These are phyloP conservation scores for Pterocarpus macrocarpus DNA, from an alignment of 306 rosid genomes.

Conservation along the genomic window DNA sequence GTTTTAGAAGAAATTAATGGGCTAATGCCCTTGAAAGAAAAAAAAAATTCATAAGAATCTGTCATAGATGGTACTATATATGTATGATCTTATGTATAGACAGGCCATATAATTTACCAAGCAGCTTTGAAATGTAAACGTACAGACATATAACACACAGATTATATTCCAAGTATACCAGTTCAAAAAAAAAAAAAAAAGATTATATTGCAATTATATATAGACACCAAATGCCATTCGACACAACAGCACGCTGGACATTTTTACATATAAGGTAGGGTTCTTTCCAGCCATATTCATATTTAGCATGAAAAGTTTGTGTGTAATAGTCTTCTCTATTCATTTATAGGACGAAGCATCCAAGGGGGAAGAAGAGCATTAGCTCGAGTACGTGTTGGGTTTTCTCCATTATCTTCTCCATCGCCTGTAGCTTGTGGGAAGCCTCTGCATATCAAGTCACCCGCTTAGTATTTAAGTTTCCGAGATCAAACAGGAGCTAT, in stretches of 20 bases:
- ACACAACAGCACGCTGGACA: background rate
- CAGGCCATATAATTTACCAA: background rate
- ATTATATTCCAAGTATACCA: background rate
- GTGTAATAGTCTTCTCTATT: slow-evolving; percentile 25
- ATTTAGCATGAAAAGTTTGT: background rate
- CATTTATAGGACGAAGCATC: slow-evolving; percentile 70
- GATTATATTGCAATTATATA: background rate
- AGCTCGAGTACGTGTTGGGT: slow-evolving; percentile 27
- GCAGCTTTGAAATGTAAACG: background rate
- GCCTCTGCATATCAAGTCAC: slow-evolving; percentile 38
- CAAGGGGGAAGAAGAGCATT: slow-evolving; percentile 61
- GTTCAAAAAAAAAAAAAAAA: too few relatives aligned
- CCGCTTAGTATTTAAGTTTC: background rate
- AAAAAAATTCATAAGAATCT: too few relatives aligned
- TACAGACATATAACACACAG: background rate
- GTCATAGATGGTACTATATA: too few relatives aligned
- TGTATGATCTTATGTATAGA: background rate
- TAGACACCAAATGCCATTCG: background rate
- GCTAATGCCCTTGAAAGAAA: too few relatives aligned
- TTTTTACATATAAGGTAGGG: background rate
- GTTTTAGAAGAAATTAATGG: too few relatives aligned
- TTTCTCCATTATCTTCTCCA: slow-evolving; percentile 37
- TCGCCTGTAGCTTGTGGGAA: slow-evolving; percentile 27
- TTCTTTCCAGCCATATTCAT: slow-evolving; percentile 2
- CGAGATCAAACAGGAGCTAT: background rate